Conservation (phyloP, 169 alveolate species). For the Plasmodium gaboni region DNA sequence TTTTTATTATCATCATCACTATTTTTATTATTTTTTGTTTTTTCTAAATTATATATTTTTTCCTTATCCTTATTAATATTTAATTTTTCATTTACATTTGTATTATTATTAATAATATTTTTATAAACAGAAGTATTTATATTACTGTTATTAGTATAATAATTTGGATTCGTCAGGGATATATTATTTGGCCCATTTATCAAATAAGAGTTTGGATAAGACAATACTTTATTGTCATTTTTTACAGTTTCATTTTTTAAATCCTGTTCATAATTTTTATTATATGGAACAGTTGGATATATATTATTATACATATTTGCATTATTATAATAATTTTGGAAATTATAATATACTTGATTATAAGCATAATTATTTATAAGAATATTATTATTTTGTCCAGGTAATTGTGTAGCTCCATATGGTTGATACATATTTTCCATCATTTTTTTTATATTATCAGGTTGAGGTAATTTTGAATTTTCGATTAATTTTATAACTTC, state of each 20-base stretch:
- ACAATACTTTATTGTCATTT: not conserved
- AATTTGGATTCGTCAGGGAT: not conserved
- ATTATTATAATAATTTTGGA: not conserved
- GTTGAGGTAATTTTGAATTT: not conserved
- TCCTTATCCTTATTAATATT: not conserved
- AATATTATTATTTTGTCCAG: not conserved
- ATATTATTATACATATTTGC: not conserved
- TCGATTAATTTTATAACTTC: constrained; percentile 3
- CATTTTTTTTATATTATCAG: not conserved
- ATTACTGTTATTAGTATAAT: not conserved
- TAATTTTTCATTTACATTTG: not conserved
- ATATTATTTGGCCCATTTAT: not conserved
- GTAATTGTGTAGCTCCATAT: too few species aligned
- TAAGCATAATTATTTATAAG: not conserved
- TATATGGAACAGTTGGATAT: not conserved
- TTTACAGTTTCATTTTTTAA: not conserved
- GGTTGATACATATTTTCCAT: not conserved
- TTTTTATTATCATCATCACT: not conserved
- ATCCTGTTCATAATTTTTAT: not conserved
- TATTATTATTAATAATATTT: constrained; percentile 2
- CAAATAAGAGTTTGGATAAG: not conserved
- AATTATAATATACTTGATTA: not conserved
- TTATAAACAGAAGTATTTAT: not conserved
- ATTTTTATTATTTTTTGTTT: not conserved
- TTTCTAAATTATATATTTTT: constrained; percentile 10